Conservation (phyloP, 73 alveolate genomes). For the Stentor coeruleus region DNA sequence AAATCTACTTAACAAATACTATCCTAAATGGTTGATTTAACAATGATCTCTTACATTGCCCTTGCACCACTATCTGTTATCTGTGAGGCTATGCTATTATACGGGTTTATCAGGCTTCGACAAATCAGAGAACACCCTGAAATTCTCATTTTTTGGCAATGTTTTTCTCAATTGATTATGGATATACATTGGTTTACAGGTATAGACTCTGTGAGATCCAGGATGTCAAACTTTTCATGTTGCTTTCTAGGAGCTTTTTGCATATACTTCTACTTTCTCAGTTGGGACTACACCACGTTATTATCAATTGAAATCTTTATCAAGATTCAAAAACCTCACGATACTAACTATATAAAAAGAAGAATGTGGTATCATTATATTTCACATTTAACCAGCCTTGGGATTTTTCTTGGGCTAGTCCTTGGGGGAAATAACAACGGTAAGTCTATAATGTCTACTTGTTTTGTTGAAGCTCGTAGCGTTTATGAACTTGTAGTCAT, state of each 20-base stretch:
- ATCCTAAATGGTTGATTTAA: neutral
- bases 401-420: neutral
- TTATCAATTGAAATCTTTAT: neutral
- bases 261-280: neutral
- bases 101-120: neutral
- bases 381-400: neutral
- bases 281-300: slow-evolving; percentile 5
- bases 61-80: neutral
- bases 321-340: neutral
- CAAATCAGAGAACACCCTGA: slow-evolving; percentile 8
- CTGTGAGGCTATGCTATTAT: neutral
- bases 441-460: neutral
- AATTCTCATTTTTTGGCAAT: slow-evolving; percentile 2
- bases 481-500: neutral
- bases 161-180: neutral
- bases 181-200: slow-evolving; percentile 8
- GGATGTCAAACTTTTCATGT: neutral
- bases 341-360: slow-evolving; percentile 1
- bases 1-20: too few species aligned
- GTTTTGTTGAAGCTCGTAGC: neutral
- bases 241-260: neutral
- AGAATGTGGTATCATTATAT: neutral
- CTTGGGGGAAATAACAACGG: neutral
- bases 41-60: neutral
- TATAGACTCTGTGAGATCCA: neutral